Evolutionary conservation across 1,284 basidiomycete species (phyloP).

Genomic region (Volvariella surrecta): DNA sequence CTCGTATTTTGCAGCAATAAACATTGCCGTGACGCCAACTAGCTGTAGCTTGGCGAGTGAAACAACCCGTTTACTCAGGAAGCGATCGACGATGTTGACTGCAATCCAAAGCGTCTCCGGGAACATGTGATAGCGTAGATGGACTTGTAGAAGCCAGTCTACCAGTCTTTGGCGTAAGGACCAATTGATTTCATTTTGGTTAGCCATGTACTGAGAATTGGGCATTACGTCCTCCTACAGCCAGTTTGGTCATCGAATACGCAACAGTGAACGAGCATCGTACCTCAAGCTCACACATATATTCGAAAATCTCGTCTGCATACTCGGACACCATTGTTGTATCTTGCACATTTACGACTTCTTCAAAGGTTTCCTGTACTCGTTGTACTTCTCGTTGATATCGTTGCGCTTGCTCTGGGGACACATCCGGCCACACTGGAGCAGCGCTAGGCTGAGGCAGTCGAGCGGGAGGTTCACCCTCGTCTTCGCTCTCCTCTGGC

Average conservation of each 20-base stretch:
- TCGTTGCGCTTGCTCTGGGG: conserved; percentile 46
- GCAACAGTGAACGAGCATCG: conserved; percentile 13
- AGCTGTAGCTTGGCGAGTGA: conserved; percentile 95
- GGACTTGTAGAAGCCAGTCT: conserved; percentile 98
- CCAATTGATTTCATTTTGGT: conserved; percentile 95
- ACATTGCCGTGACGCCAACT: conserved; percentile 95
- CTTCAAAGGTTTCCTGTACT: conserved; percentile 67
- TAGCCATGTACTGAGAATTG: conserved; percentile 89
- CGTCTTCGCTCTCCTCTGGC: conserved; percentile 36
- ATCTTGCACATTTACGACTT: conserved; percentile 82
- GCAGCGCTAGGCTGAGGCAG: conserved; percentile 26
- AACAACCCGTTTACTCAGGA: conserved; percentile 88
- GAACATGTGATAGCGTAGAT: conserved; percentile 94
- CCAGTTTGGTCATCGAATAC: conserved; percentile 6
- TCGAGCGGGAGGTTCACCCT: conserved; percentile 17
- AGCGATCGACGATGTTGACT: conserved; percentile 96
- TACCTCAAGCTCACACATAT: conserved; percentile 92
- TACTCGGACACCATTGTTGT: conserved; percentile 99
- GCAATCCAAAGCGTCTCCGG: conserved; percentile 99
- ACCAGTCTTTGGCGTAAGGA: conserved; percentile 91
- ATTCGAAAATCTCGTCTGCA: conserved; percentile 92
- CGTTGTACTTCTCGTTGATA: conserved; percentile 55
- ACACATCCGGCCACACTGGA: conserved; percentile 63
- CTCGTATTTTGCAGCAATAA: conserved; percentile 98
- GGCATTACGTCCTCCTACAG: conserved; percentile 82